Base-by-base conservation (phyloP, 2,329 filamentous ascomycete species). In the Botrytis galanthina region DNA sequence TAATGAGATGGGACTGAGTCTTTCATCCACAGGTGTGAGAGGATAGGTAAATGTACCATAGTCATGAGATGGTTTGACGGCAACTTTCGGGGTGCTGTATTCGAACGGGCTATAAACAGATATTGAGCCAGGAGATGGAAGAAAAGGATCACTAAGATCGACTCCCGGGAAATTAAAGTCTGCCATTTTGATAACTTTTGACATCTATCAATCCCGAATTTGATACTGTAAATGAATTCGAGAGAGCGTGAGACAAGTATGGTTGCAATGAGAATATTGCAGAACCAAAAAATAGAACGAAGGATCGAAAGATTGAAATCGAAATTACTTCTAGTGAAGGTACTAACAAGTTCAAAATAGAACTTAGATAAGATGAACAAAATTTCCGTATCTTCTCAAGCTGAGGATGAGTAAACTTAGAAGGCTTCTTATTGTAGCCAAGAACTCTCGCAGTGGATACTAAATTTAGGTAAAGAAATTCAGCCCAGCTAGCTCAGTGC, bases 11-110 rank as follows among this genome's bases (percentile, higher is more conserved):
- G 16, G 37, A 32, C 16, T 26, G 4, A 20, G 51, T 7, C 12
- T 22, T 26, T 67, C 70, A 22, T 46, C 35, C 26, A 46, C 48
- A 0, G 70, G 70, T 12, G 70, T 72, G 16, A 44, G 16, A 1
- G 70, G 61, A 32, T 72, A 67, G 12, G 8, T 32, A 44, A 72
- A 72, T 54, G 48, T 72, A 16, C 70, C 61, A 10, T 72, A 72
- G 22, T 67, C 61, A 59, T 72, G 70, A 22, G 32, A 3, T 51
- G 69, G 57, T 37, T 51, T 39, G 16, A 46, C 22, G 42, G 69
- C 29, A 3, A 22, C 22, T 60, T 59, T 60, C 2, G 70, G 37
- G 37, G 60, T 59, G 22, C 22, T 67, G 39, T 67, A 16, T 54
- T 46, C n/a, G 26, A 60, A 72, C 10, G 60, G 70, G 8, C 61